phyloP scores from a whole-genome alignment of 176 grass and related monocot species.

The Oryza punctata region DNA sequence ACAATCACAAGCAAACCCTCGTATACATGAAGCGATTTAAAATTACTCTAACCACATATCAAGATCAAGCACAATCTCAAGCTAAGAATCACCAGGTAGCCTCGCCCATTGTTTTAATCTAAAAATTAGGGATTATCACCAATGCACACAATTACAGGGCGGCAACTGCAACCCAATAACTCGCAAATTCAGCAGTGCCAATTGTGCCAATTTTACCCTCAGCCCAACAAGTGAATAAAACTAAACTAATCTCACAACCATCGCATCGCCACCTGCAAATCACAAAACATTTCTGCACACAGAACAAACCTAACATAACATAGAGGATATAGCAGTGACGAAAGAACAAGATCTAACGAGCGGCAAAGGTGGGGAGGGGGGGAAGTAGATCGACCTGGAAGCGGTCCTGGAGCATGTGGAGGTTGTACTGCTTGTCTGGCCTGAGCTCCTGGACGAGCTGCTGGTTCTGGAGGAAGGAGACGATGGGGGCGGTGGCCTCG shows the following conservation, averaged over 20 bases:
- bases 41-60: too few species aligned
- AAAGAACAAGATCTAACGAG: background rate
- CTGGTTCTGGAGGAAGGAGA: slow-evolving; percentile 72
- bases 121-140: too few species aligned
- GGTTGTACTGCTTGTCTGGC: slow-evolving; percentile 85
- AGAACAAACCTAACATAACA: too few species aligned
- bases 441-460: slow-evolving; percentile 79
- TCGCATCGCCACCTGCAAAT: background rate
- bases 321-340: too few species aligned
- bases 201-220: too few species aligned
- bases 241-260: background rate
- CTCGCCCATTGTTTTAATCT: too few species aligned
- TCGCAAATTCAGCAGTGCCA: too few species aligned
- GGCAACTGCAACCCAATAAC: too few species aligned
- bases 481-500: slow-evolving; percentile 63
- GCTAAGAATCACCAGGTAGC: background rate
- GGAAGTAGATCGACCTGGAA: slow-evolving; percentile 49
- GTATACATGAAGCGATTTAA: background rate
- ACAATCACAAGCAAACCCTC: background rate
- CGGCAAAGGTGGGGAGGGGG: background rate
- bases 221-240: background rate
- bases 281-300: background rate
- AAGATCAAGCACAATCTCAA: background rate
- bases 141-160: too few species aligned
- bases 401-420: slow-evolving; percentile 82